Percentiles rank a stretch among this genome's conserved stretches.
phyloP scores from a whole-genome alignment of 345 rosid genomes.

The Erodium maritimum region DNA sequence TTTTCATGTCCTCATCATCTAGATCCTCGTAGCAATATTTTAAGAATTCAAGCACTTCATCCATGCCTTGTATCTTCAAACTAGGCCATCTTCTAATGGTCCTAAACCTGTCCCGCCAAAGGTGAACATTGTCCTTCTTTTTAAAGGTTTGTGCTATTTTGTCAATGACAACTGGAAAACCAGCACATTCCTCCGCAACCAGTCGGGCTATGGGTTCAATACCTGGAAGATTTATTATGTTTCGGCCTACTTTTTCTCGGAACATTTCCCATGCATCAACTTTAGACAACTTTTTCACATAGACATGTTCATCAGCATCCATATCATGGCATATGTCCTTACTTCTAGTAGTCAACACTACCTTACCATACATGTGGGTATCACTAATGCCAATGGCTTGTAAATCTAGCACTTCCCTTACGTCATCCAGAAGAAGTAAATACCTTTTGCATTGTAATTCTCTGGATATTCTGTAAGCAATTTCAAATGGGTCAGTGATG shows the following conservation, averaged over 20 bases:
- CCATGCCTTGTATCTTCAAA: conserved; percentile 9
- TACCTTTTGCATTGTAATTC: conserved; percentile 17
- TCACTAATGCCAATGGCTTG: conserved; percentile 11
- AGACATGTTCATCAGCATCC: conserved; percentile 13
- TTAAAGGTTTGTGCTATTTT: conserved; percentile 18
- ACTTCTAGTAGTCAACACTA: conserved; percentile 18
- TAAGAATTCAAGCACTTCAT: conserved; percentile 17
- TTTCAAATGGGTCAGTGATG: not conserved
- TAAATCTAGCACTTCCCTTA: conserved; percentile 11
- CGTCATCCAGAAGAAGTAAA: conserved; percentile 26
- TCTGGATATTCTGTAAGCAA: conserved; percentile 13
- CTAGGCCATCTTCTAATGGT: conserved; percentile 11
- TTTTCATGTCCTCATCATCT: conserved; percentile 10
- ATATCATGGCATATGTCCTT: conserved; percentile 5
- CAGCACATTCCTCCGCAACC: conserved; percentile 15
- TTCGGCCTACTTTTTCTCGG: conserved; percentile 8
- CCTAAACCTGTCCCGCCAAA: conserved; percentile 14
- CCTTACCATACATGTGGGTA: conserved; percentile 15
- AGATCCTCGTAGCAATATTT: conserved; percentile 14
- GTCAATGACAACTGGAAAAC: conserved; percentile 18
- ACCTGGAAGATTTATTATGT: conserved; percentile 3
- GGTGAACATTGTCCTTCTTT: conserved; percentile 6
- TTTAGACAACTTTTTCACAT: conserved; percentile 6
- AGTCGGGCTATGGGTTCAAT: conserved; percentile 7
- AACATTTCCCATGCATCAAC: conserved; percentile 21